Base-by-base conservation (phyloP, 305 asterid genomes). In the Solanum hybrid region DNA sequence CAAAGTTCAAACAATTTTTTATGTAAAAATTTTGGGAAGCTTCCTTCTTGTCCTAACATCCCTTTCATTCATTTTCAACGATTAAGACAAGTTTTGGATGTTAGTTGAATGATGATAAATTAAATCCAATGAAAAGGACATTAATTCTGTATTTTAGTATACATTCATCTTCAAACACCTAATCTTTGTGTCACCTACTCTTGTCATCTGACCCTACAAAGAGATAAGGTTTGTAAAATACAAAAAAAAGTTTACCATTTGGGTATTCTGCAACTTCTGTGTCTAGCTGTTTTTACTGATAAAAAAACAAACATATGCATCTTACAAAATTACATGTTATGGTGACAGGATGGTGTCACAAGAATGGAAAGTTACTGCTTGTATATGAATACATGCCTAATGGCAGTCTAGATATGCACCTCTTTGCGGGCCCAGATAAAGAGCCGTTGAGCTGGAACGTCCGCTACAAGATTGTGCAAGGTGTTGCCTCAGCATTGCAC, bases 371-470 rank as follows among this genome's bases (percentile, higher is more conserved):
- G 91, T 94, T 95, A 9, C 94, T 97, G 20, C 93, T 97, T 22
- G 98, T 96, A 11, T 97, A 97, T 28, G 99, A 97, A 86, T 97
- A 94, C 94, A 96, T 97, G 99, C 98, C 99, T 5, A 96, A 96
- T 6, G 98, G 99, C 73, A 97, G 99, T 92, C 92, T 97, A 6
- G 99, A 97, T 91, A 89, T 92, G 92, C 99, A 97, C 90, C 95
- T 97, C 24, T 97, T 97, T 51, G 93, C 90, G 0, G 95, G 92
- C 6, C 95, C 93, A 1, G 61, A 94, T 13, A 87, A 14, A 3
- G 92, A 90, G 86, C 90, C 96, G 8, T 89, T 96, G 33, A 92
- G 91, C 40, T 97, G 99, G 99, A 88, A 86, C 11, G 93, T 94
- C 33, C 94, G 98, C 8, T 93, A 93, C 82, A 95, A 95, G 87